A percentile compares a stretch with the other conserved stretches of the same genome.
Evolutionary conservation across 352 stramenopile genomes (phyloP).

Genomic region (Pythium diclinum): DNA sequence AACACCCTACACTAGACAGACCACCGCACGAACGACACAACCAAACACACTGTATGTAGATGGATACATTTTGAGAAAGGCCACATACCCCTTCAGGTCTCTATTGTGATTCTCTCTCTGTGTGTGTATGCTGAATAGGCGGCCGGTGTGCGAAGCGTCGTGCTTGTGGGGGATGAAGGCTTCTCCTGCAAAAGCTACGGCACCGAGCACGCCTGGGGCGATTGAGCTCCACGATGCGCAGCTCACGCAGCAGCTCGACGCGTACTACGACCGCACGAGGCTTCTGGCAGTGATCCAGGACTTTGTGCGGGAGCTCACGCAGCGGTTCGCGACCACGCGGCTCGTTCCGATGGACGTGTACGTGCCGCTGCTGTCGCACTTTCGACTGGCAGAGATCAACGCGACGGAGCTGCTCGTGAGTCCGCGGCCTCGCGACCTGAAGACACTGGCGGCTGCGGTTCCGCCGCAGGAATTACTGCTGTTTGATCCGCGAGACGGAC

Average conservation of each 20-base stretch:
- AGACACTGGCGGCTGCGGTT: conserved; percentile 8
- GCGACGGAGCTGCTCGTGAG: conserved; percentile 18
- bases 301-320: conserved; percentile 31
- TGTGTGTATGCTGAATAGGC: background rate
- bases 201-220: background rate
- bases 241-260: conserved; percentile 36
- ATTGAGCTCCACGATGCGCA: conserved; percentile 15
- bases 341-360: conserved; percentile 43
- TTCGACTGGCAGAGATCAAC: conserved; percentile 34
- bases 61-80: background rate
- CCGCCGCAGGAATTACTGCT: conserved; percentile 4
- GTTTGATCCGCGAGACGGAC: conserved; percentile 8
- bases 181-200: background rate
- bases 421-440: conserved; percentile 27
- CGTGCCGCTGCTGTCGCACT: conserved; percentile 29
- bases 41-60: background rate
- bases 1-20: background rate
- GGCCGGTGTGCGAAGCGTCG: background rate
- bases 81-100: background rate
- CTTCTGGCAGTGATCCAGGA: conserved; percentile 36
- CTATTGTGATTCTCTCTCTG: background rate
- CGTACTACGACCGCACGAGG: conserved; percentile 41
- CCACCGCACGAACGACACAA: background rate
- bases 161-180: background rate
- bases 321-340: conserved; percentile 27